Percentiles rank a stretch among this genome's conserved stretches.
phyloP scores from a whole-genome alignment of 2,329 filamentous ascomycete genomes.

The Pseudogymnoascus sp. region DNA sequence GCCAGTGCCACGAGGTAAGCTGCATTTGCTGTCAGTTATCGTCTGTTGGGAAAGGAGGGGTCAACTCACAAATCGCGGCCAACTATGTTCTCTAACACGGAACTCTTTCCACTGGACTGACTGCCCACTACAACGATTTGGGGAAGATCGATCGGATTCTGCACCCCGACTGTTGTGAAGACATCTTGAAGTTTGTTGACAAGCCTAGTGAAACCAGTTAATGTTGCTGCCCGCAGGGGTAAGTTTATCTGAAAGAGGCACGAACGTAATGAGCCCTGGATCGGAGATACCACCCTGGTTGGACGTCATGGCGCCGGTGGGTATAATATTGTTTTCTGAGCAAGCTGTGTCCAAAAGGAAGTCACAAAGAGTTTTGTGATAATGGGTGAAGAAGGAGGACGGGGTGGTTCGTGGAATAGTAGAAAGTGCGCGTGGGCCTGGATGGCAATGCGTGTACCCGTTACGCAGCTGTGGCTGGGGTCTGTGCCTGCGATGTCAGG shows the following conservation, averaged over 20 bases:
- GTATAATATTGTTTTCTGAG: slow-evolving; percentile 11
- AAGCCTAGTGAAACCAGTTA: slow-evolving; percentile 45
- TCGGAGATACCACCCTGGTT: slow-evolving; percentile 54
- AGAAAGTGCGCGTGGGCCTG: slow-evolving; percentile 7
- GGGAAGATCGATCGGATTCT: slow-evolving; percentile 97
- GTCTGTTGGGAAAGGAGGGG: slow-evolving; percentile 15
- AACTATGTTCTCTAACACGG: slow-evolving; percentile 96
- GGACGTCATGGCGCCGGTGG: slow-evolving; percentile 21
- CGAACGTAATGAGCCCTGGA: slow-evolving; percentile 59
- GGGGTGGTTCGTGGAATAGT: background rate
- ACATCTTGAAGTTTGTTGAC: slow-evolving; percentile 99
- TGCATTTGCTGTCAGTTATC: slow-evolving; percentile 36
- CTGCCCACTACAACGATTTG: slow-evolving; percentile 98
- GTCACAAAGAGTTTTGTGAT: background rate
- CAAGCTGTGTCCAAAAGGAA: background rate
- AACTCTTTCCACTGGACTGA: slow-evolving; percentile 99
- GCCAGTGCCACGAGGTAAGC: slow-evolving; percentile 91
- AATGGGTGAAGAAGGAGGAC: background rate
- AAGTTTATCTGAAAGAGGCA: slow-evolving; percentile 19
- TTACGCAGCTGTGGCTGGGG: slow-evolving; percentile 6
- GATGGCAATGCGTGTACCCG: background rate
- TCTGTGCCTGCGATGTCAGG: slow-evolving; percentile 7
- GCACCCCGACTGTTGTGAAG: slow-evolving; percentile 94
- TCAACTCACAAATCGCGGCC: slow-evolving; percentile 88
- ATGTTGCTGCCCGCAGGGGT: slow-evolving; percentile 22